Evolutionary conservation across 495 filamentous ascomycete species (phyloP), one percentile per base, ranked within the genome.

Genomic region (Lophiotrema nucula): DNA sequence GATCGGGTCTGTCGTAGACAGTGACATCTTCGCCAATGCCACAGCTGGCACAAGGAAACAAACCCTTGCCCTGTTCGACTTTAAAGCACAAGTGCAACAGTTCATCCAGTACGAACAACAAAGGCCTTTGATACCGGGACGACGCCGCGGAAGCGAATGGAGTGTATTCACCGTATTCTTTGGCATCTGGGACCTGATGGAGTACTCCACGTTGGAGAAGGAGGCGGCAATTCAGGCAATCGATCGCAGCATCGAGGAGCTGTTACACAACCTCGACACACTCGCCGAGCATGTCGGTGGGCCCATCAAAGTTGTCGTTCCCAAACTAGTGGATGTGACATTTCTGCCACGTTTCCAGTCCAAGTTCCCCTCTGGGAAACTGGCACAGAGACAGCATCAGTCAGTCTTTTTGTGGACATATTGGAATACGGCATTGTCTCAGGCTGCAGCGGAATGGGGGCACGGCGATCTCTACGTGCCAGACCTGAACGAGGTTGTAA

Each of bases 141-240:
- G 44, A 18, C 24, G 47, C 3, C 3, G 11, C 5, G 47, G 42
- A 31, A 19, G 27, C 0, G 52, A 55, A 18, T 60, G 51, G 51
- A 65, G 56, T 2, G 22, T 64, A 5, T 60, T 60, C 26, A 60
- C 62, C 10, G 57, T 65, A 1, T 51, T 56, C 28, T 60, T 65
- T 25, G 57, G 62, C 13, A 51, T 65, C 37, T 65, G 62, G 57
- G 62, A 65, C 47, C 37, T 65, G 12, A 39, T 51, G 52, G 45
- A 60, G 27, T 65, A 65, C 26, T 48, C 57, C 4, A 27, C 22
- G 23, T 44, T 60, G 33, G 57, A 57, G 5, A 53, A 48, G 26
- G 28, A 35, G 12, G 31, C 38, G 31, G 62, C 62, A 13, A 27
- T 57, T 1, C 47, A 53, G 47, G 62, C 62, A 11, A 60, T 60